A percentile compares a stretch with the other conserved stretches of the same genome.
These are phyloP conservation scores for Akanthomyces lecanii DNA, from an alignment of 2,329 filamentous ascomycete genomes.

Conservation along the genomic window DNA sequence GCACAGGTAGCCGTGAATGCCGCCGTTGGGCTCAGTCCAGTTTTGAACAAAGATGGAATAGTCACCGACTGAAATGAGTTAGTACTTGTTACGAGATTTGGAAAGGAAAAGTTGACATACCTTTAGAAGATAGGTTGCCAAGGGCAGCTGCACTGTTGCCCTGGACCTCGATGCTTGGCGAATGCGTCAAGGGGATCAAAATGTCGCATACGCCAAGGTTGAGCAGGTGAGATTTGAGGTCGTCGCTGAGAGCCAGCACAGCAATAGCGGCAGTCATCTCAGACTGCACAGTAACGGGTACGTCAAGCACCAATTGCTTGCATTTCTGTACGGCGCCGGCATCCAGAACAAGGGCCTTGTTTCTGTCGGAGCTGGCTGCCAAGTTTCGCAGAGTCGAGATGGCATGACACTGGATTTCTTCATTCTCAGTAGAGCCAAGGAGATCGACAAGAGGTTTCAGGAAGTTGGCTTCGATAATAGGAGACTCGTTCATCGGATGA, in stretches of 20 bases:
- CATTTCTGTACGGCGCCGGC: constrained; percentile 97
- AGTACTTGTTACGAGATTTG: not conserved
- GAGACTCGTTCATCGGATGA: constrained; percentile 94
- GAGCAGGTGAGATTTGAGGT: constrained; percentile 86
- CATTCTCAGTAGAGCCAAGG: constrained; percentile 91
- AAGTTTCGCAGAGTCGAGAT: constrained; percentile 95
- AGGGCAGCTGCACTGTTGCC: constrained; percentile 95
- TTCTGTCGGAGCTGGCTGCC: constrained; percentile 92
- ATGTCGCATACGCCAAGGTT: constrained; percentile 95
- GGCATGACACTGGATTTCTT: constrained; percentile 98
- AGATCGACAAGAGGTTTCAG: constrained; percentile 89
- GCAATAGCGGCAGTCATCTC: constrained; percentile 99
- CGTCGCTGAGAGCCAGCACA: constrained; percentile 89
- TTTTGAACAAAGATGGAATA: constrained; percentile 94
- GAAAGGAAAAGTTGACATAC: constrained; percentile 43
- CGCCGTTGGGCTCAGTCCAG: constrained; percentile 88
- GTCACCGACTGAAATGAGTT: constrained; percentile 67
- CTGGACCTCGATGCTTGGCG: constrained; percentile 94
- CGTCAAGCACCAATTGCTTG: constrained; percentile 91
- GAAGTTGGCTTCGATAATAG: constrained; percentile 97
- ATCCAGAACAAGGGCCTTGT: constrained; percentile 96
- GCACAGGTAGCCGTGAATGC: constrained; percentile 91
- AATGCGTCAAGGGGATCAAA: constrained; percentile 89
- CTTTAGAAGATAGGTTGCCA: constrained; percentile 95
- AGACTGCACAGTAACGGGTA: constrained; percentile 90